Base-by-base conservation (phyloP, 768 basidiomycete species). In the Boletellus ananas region DNA sequence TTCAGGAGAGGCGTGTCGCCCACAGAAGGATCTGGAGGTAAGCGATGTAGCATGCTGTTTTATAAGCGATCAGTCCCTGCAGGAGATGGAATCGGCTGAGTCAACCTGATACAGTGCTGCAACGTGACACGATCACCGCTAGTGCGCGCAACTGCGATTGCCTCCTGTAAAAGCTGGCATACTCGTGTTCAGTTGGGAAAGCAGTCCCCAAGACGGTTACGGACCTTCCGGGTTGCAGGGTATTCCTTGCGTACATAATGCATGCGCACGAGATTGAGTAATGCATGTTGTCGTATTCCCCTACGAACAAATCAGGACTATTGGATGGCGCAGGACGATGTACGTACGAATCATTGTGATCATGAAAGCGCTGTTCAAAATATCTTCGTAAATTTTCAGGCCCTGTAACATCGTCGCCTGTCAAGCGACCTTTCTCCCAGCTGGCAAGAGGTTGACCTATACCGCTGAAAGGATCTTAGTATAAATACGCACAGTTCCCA, bases 351-450 rank as follows among this genome's bases (percentile, higher is more conserved):
- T 92, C 89, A 55, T 81, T 84, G 31, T 74, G 77, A 49, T 86
- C 82, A 54, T 90, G 85, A 59, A 93, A 93, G 60, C 81, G 85
- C 52, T 92, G 90, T 62, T 92, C 90, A 56, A 92, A 93, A 64
- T 87, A 93, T 45, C 79, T 72, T 31, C 89, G 78, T 34, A 93
- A 68, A 56, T 81, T 84, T 56, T 90, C 88, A 3, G 79, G 74
- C 0, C 87, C 88, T 9, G 77, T 57, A 39, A 80, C 80, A 54
- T 83, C 83, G 64, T 92, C 89, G 0, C 86, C 87, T 6, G 79
- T 76, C 12, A 76, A 72, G n/a, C 76, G 61, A 7, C 78, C 80
- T 48, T 79, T 79, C 61, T 89, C 81, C 77, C 80, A 91, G 6
- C 90, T 92, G 56, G 16, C 23, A 34, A 25, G 17, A 49, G 14